phyloP scores from a whole-genome alignment of 2,329 filamentous ascomycete species.

The Fusarium verrucosum region DNA sequence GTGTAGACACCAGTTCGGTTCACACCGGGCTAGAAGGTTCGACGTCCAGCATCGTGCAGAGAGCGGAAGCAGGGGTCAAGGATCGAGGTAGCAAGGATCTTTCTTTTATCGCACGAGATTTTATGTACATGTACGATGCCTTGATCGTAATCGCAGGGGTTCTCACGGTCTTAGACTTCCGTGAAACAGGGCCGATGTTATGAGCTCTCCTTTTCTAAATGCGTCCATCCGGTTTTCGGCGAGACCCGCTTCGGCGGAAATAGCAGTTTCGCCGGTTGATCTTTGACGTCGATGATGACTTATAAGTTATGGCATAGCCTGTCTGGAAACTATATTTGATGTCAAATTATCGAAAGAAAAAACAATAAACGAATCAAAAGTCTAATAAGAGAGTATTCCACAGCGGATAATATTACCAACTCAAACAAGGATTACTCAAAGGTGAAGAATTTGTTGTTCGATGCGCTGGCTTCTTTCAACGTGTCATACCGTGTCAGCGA shows the following conservation, averaged over 20 bases:
- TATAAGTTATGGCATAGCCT: no score
- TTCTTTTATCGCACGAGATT: constrained; percentile 9
- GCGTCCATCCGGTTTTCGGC: constrained; percentile 14
- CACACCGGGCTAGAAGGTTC: constrained; percentile 10
- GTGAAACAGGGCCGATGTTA: constrained; percentile 32
- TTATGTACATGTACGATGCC: constrained; percentile 1
- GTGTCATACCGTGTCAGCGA: not conserved
- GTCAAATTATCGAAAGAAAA: no score
- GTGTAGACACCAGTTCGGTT: not conserved
- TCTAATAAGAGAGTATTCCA: no score
- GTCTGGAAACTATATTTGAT: no score
- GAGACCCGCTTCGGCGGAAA: constrained; percentile 2
- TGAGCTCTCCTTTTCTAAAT: constrained; percentile 17
- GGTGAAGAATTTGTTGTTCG: no score
- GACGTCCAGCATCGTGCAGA: not conserved
- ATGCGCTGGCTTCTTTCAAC: fast-evolving
- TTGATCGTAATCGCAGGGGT: constrained; percentile 13
- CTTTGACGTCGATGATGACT: not conserved
- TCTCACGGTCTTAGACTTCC: constrained; percentile 19
- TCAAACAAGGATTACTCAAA: no score
- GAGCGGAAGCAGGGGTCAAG: not conserved
- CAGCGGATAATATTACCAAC: no score
- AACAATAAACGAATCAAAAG: no score
- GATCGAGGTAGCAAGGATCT: not conserved
- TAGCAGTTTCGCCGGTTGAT: not conserved